phyloP scores from a whole-genome alignment of 2,329 filamentous ascomycete genomes.

The Lasiodiplodia citricola region DNA sequence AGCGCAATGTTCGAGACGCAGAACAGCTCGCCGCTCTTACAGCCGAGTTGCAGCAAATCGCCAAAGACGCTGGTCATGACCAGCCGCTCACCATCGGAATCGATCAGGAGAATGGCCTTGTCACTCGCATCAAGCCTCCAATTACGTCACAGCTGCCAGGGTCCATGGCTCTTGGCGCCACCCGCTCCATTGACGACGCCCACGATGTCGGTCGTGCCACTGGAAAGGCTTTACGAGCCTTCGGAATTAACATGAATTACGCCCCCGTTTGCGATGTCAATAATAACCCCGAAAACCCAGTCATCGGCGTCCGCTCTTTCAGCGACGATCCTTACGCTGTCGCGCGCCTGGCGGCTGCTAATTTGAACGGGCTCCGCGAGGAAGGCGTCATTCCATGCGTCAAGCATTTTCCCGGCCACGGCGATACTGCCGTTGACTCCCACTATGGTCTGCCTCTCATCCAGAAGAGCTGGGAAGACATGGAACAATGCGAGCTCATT shows the following conservation, averaged over 20 bases:
- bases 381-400: constrained; percentile 23
- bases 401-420: constrained; percentile 26
- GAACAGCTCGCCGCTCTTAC: constrained; percentile 7
- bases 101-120: constrained; percentile 25
- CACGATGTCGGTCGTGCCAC: constrained; percentile 7
- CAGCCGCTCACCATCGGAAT: constrained; percentile 20
- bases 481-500: constrained; percentile 23
- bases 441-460: constrained; percentile 24
- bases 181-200: background rate
- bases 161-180: constrained; percentile 21
- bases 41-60: constrained; percentile 14
- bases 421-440: constrained; percentile 18
- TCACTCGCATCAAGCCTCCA: constrained; percentile 22
- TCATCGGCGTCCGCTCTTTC: constrained; percentile 26
- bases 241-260: constrained; percentile 26
- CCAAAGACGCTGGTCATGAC: constrained; percentile 14
- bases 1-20: constrained; percentile 22
- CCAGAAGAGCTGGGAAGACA: constrained; percentile 13
- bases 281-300: constrained; percentile 22
- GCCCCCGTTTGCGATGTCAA: constrained; percentile 25
- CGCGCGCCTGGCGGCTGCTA: background rate
- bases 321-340: constrained; percentile 11
- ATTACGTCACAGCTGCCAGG: constrained; percentile 17
- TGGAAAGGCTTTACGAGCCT: background rate
- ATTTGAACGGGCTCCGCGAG: constrained; percentile 6